phyloP scores from a whole-genome alignment of 2,329 filamentous ascomycete genomes.

The Beauveria scarabaeidicola region DNA sequence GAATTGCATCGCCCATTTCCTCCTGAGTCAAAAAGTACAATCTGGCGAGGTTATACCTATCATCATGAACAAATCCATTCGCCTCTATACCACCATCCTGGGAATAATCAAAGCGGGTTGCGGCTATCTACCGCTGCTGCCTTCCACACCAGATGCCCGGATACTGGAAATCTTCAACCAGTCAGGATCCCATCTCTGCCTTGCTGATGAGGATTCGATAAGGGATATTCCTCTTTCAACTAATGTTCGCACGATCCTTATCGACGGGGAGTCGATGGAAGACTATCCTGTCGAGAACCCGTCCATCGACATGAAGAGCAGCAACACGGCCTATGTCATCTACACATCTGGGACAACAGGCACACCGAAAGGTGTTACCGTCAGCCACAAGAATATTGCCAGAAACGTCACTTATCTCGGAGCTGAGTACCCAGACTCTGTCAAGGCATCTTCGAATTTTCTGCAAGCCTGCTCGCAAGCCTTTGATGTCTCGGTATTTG shows the following conservation, averaged over 20 bases:
- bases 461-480: slow-evolving; percentile 78
- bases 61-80: slow-evolving; percentile 65
- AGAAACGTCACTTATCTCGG: slow-evolving; percentile 65
- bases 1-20: slow-evolving; percentile 51
- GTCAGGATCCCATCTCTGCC: slow-evolving; percentile 40
- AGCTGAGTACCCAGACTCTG: slow-evolving; percentile 51
- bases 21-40: slow-evolving; percentile 39
- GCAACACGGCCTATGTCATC: slow-evolving; percentile 63
- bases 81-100: slow-evolving; percentile 66
- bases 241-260: slow-evolving; percentile 22
- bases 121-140: slow-evolving; percentile 72
- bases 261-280: slow-evolving; percentile 23
- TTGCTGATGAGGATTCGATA: slow-evolving; percentile 29
- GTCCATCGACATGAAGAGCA: slow-evolving; percentile 29
- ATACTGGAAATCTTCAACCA: slow-evolving; percentile 54
- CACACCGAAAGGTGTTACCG: slow-evolving; percentile 67
- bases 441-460: slow-evolving; percentile 41
- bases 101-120: slow-evolving; percentile 66
- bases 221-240: slow-evolving; percentile 12
- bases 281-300: slow-evolving; percentile 29
- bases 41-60: slow-evolving; percentile 59
- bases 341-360: slow-evolving; percentile 83
- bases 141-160: slow-evolving; percentile 57
- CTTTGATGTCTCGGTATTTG: slow-evolving; percentile 84
- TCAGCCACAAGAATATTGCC: slow-evolving; percentile 67